Percentiles rank a stretch among this genome's conserved stretches.
Conservation (phyloP, 2,329 filamentous ascomycete genomes). For the Metarhizium humberi region DNA sequence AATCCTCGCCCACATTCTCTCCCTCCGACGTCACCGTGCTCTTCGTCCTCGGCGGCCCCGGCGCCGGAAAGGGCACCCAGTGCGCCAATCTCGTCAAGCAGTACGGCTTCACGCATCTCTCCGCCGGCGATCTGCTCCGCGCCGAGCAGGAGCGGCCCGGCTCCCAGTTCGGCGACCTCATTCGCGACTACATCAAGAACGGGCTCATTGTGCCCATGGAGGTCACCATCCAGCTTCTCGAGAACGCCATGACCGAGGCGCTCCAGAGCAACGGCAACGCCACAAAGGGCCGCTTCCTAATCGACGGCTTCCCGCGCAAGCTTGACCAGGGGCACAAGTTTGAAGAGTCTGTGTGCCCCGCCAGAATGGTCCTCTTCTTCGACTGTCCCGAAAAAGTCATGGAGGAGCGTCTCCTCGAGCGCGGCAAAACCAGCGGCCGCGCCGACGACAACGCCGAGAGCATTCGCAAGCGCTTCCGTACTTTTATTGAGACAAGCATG, state of each 20-base stretch:
- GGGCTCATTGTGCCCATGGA: slow-evolving; percentile 98
- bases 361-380: slow-evolving; percentile 83
- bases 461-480: slow-evolving; percentile 93
- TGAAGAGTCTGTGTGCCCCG: slow-evolving; percentile 78
- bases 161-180: slow-evolving; percentile 84
- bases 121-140: slow-evolving; percentile 84
- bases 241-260: slow-evolving; percentile 78
- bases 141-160: slow-evolving; percentile 85
- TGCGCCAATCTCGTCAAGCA: slow-evolving; percentile 79
- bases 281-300: slow-evolving; percentile 61
- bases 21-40: slow-evolving; percentile 75
- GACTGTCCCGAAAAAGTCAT: slow-evolving; percentile 88
- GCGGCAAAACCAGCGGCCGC: slow-evolving; percentile 86
- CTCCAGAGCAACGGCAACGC: slow-evolving; percentile 39
- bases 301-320: slow-evolving; percentile 85
- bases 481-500: slow-evolving; percentile 94
- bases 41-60: slow-evolving; percentile 93
- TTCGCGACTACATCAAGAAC: slow-evolving; percentile 87
- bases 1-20: slow-evolving; percentile 60
- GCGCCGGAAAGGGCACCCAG: slow-evolving; percentile 94
- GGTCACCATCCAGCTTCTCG: slow-evolving; percentile 84
- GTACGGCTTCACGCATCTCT: slow-evolving; percentile 88
- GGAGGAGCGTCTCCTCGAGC: slow-evolving; percentile 72
- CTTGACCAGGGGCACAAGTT: slow-evolving; percentile 95
- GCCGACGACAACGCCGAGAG: slow-evolving; percentile 91